A percentile compares a stretch with the other conserved stretches of the same genome.
These are phyloP conservation scores for Lentinula guzmanii DNA, from an alignment of 768 basidiomycete species.

Conservation along the genomic window DNA sequence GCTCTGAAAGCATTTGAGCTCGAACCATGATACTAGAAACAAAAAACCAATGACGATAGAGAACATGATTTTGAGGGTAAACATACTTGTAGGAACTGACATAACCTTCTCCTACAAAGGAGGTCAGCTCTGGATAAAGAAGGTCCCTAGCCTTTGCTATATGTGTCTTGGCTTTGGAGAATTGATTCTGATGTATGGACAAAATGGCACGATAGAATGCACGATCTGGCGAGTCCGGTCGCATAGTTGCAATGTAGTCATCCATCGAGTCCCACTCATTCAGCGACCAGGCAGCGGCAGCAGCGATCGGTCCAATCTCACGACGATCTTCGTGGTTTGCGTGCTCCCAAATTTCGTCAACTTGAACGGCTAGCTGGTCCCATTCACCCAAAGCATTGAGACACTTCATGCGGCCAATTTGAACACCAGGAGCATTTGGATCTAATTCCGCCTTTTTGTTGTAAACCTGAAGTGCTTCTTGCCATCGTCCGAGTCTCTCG, in stretches of 20 bases:
- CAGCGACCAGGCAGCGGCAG: conserved; percentile 95
- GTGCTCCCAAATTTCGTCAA: conserved; percentile 83
- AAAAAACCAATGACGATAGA: not conserved
- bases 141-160: conserved; percentile 92
- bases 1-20: conserved; percentile 96
- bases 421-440: conserved; percentile 68
- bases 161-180: conserved; percentile 81
- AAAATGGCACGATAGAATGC: conserved; percentile 96
- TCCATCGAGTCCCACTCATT: conserved; percentile 99
- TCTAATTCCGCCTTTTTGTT: conserved; percentile 74
- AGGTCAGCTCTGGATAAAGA: conserved; percentile 84
- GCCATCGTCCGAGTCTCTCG: conserved; percentile 93
- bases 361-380: conserved; percentile 83
- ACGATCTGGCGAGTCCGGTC: conserved; percentile 85
- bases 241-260: conserved; percentile 92
- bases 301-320: conserved; percentile 94
- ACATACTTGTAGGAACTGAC: conserved; percentile 93
- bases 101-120: conserved; percentile 93
- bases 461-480: conserved; percentile 84
- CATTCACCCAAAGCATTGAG: conserved; percentile 97
- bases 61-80: not conserved
- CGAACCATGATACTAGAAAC: conserved; percentile 81
- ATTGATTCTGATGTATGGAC: conserved; percentile 94
- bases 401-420: conserved; percentile 91
- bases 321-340: conserved; percentile 79